Base-by-base conservation (phyloP, 2,329 filamentous ascomycete species). In the Zarea fungicola region DNA sequence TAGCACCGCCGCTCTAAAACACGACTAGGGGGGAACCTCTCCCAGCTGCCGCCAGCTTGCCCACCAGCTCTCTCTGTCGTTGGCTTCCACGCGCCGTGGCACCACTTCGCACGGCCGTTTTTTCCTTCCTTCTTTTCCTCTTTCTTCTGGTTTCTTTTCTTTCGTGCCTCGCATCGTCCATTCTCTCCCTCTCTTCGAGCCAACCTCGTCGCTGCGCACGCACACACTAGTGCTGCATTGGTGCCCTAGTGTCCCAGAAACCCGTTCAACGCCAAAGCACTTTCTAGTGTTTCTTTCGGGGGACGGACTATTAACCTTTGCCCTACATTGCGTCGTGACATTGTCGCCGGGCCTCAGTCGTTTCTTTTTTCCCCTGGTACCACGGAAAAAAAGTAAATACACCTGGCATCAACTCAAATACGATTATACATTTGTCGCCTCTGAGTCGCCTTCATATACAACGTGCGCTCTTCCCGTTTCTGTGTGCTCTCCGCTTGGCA, bases 91-190 rank as follows among this genome's bases (percentile, higher is more conserved):
- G n/a, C n/a, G n/a, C n/a, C 28, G 7, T 29, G 6, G 34, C 34
- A 36, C 41, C 28, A 43, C 25, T 43, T 43, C 25, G 41, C 29
- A 43, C 26, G 29, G 41, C 19, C 26, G 29, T 43, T 43, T 34
- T 34, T 26, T 29, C 19, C 14, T 43, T 43, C 28, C 41, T 34
- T 43, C 25, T 25, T 18, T 22, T 43, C 22, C n/a, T 18, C 23
- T 18, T 18, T 34, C 11, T 11, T 16, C 26, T 31, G 22, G 41
- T 21, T 23, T 43, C 11, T 34, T 13, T 31, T 21, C 16, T 18
- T 18, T 41, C n/a, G 14, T 32, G 35, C n/a, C 23, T 21, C 11
- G 19, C 29, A n/a, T 32, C 19, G 18, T 41, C 23, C n/a, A 9
- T 16, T 41, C 23, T 32, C 29, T 32, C 13, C 25, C 16, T 39